Base-by-base conservation (phyloP, 345 rosid species). In the Euclidium syriacum region DNA sequence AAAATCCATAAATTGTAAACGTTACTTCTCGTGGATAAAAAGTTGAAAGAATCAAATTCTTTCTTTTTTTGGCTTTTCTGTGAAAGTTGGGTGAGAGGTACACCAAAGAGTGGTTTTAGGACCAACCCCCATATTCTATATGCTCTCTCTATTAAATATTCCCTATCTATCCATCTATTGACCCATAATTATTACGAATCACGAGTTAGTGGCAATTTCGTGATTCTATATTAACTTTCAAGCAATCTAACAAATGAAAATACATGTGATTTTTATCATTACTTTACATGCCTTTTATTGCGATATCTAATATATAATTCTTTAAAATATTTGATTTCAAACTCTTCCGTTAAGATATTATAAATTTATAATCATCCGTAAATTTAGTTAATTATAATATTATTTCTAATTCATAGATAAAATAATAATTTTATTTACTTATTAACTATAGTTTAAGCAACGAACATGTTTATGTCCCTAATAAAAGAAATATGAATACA, bases 251-350 rank as follows among this genome's bases (percentile, higher is more conserved):
- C 46, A 24, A 52, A 59, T 61, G 10, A 40, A n/a, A 18, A 6
- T 52, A n/a, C 67, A 52, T 68, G 73, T 68, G 62, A 68, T 33
- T 51, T 22, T 52, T 41, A 68, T 60, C 39, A 51, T 59, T 68
- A 10, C 23, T 40, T n/a, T 48, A 15, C 20, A 17, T 32, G 19
- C 57, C 22, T 47, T 24, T 47, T 66, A 56, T 47, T 41, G 39
- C 29, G 0, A n/a, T 15, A 6, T 17, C 3, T 26, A 17, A 12
- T 11, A 20, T 29, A 4, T 29, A 29, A 5, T 8, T 4, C 3
- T 27, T 27, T 2, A 29, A 29, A 4, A 7, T 4, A 32, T 8
- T 32, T 32, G 11, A 14, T 15, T 38, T 7, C n/a, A 48, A 48
- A 10, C 19, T 7, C n/a, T 10, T 16, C 35, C 15, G 39, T 35